Conservation (phyloP, 192 early-diverging fungal species). For the Chytriomyces sp. region DNA sequence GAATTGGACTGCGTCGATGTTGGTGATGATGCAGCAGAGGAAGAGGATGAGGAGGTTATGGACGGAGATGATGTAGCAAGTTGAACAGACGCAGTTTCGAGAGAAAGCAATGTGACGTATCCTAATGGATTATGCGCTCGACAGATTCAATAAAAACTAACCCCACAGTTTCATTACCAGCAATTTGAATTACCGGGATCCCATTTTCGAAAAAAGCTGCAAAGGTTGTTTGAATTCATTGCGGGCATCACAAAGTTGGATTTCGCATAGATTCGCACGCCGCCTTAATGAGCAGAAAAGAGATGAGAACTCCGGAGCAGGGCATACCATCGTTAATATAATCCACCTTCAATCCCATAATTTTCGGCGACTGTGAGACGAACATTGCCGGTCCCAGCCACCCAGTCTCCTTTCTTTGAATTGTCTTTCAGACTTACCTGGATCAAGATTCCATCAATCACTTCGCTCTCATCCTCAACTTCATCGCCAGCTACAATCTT, state of each 20-base stretch:
- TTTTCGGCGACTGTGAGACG: slow-evolving; percentile 10
- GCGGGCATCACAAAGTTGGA: slow-evolving; percentile 16
- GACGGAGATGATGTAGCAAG: not conserved
- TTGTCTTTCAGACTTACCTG: too few relatives aligned
- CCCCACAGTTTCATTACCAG: too few relatives aligned
- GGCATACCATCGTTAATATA: not conserved
- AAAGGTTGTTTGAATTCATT: not conserved
- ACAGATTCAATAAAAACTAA: too few relatives aligned
- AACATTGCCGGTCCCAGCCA: not conserved
- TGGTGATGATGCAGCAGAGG: too few relatives aligned
- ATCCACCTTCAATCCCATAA: slow-evolving; percentile 26
- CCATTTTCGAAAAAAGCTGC: slow-evolving; percentile 3
- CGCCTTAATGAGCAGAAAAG: not conserved
- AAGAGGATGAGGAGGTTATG: not conserved
- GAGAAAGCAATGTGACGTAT: slow-evolving; percentile 18
- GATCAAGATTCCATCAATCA: too few relatives aligned
- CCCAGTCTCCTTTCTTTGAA: not conserved
- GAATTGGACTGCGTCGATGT: not conserved
- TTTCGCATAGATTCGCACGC: slow-evolving; percentile 19
- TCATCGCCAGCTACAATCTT: not conserved
- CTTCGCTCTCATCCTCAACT: not conserved
- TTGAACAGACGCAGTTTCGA: not conserved
- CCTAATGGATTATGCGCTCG: too few relatives aligned
- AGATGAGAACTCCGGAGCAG: not conserved
- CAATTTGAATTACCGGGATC: slow-evolving; percentile 6